Percentiles rank a stretch among this genome's conserved stretches.
Evolutionary conservation across 306 rosid genomes (phyloP).

Genomic region (Prosopis cineraria): DNA sequence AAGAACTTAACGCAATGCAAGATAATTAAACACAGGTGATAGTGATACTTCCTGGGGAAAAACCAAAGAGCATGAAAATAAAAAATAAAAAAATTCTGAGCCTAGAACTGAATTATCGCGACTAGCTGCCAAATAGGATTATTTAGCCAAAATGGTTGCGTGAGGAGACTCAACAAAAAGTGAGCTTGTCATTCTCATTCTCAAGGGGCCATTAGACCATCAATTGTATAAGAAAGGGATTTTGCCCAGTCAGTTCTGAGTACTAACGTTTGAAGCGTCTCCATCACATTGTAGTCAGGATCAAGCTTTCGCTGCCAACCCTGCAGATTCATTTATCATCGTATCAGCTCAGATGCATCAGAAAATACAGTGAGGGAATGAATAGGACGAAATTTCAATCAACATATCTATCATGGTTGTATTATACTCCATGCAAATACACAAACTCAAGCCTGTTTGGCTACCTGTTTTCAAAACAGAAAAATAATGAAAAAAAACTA

Average conservation of each 20-base stretch:
- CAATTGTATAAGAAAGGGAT: conserved; percentile 81
- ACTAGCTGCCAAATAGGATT: background rate
- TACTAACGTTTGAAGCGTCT: conserved; percentile 70
- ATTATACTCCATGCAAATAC: background rate
- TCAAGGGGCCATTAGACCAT: conserved; percentile 87
- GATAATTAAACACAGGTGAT: conserved; percentile 20
- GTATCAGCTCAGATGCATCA: background rate
- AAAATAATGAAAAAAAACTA: too few relatives aligned
- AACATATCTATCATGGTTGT: background rate
- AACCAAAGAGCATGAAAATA: background rate
- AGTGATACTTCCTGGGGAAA: background rate
- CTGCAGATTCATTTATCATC: conserved; percentile 37
- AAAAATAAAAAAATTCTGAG: background rate
- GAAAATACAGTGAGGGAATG: background rate
- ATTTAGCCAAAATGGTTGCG: conserved; percentile 57
- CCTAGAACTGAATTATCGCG: conserved; percentile 1
- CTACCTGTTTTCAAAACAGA: too few relatives aligned
- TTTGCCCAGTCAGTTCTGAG: conserved; percentile 86
- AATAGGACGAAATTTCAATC: background rate
- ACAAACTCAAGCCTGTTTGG: background rate
- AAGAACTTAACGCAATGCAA: background rate
- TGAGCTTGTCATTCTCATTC: background rate
- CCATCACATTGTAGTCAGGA: conserved; percentile 76
- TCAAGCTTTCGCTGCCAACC: conserved; percentile 97
- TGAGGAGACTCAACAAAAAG: conserved; percentile 26